A percentile compares a stretch with the other conserved stretches of the same genome.
Evolutionary conservation across 768 basidiomycete species (phyloP).

Genomic region (Termitomyces titanicus): DNA sequence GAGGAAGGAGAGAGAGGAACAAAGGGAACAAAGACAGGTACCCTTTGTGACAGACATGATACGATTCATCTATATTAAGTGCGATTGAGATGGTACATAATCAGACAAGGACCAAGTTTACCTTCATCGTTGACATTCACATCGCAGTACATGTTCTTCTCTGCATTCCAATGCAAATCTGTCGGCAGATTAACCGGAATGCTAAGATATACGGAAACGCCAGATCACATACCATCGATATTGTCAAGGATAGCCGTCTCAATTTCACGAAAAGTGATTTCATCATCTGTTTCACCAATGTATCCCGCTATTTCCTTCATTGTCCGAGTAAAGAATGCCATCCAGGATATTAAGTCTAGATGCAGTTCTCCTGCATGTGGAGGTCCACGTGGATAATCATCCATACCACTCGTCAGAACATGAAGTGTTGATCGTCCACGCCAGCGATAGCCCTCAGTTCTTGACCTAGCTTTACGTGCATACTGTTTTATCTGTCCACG

Average conservation of each 20-base stretch:
- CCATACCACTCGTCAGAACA: conserved; percentile 92
- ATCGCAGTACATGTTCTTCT: conserved; percentile 92
- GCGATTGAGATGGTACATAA: neutral
- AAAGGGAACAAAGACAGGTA: conserved; percentile 96
- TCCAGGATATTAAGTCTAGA: conserved; percentile 92
- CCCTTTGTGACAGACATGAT: conserved; percentile 86
- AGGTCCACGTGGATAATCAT: conserved; percentile 91
- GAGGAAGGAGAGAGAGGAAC: conserved; percentile 74
- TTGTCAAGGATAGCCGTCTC: conserved; percentile 81
- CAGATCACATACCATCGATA: conserved; percentile 61
- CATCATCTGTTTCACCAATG: conserved; percentile 83
- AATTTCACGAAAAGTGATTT: conserved; percentile 67
- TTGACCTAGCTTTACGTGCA: conserved; percentile 76
- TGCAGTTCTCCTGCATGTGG: conserved; percentile 92
- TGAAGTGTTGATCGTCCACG: conserved; percentile 83
- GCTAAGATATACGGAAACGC: neutral
- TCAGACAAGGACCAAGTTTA: conserved; percentile 23
- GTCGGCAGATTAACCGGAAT: neutral
- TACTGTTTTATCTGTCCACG: conserved; percentile 93
- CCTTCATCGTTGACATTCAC: conserved; percentile 82
- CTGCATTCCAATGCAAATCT: conserved; percentile 95
- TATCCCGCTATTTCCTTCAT: conserved; percentile 90
- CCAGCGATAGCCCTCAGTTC: conserved; percentile 92
- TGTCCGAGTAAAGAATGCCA: conserved; percentile 92
- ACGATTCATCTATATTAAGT: conserved; percentile 71